phyloP scores from a whole-genome alignment of 345 rosid species.

The Carallia brachiata region DNA sequence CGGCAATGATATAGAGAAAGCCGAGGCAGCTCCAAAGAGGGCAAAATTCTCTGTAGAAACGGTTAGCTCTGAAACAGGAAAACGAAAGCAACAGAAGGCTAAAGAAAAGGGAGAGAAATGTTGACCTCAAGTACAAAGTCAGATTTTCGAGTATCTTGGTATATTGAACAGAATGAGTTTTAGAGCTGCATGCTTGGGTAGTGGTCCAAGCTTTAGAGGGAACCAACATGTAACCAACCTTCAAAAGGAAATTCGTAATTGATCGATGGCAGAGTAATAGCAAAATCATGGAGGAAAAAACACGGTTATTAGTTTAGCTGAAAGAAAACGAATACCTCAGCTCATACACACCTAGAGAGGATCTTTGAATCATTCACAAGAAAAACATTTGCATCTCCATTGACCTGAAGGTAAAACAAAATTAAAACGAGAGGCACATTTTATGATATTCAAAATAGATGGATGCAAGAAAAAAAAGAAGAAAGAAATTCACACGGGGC shows the following conservation, averaged over 20 bases:
- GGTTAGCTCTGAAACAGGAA: slow-evolving; percentile 16
- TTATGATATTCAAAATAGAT: not conserved
- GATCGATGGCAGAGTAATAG: not conserved
- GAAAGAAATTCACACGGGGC: not conserved
- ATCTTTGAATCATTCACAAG: slow-evolving; percentile 80
- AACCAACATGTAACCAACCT: slow-evolving; percentile 7
- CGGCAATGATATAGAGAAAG: slow-evolving; percentile 56
- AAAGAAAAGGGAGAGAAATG: not conserved
- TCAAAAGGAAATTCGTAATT: slow-evolving; percentile 2
- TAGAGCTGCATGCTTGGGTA: not conserved
- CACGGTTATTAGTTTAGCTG: not conserved
- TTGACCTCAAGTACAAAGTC: not conserved
- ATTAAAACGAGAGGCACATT: not conserved
- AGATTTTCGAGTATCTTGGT: not conserved
- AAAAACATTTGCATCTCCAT: slow-evolving; percentile 85
- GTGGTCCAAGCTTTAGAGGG: not conserved
- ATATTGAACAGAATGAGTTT: not conserved
- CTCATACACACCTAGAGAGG: slow-evolving; percentile 63
- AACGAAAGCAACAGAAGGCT: not conserved
- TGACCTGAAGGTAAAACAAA: slow-evolving; percentile 50
- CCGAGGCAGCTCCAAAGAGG: slow-evolving; percentile 90
- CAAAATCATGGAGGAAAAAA: not conserved
- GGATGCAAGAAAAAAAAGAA: not conserved
- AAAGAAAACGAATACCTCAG: slow-evolving; percentile 4
- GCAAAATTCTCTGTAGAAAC: slow-evolving; percentile 65